Percentiles rank a stretch among this genome's conserved stretches.
phyloP scores from a whole-genome alignment of 108 stramenopile genomes.

The Nitzschia sp. region DNA sequence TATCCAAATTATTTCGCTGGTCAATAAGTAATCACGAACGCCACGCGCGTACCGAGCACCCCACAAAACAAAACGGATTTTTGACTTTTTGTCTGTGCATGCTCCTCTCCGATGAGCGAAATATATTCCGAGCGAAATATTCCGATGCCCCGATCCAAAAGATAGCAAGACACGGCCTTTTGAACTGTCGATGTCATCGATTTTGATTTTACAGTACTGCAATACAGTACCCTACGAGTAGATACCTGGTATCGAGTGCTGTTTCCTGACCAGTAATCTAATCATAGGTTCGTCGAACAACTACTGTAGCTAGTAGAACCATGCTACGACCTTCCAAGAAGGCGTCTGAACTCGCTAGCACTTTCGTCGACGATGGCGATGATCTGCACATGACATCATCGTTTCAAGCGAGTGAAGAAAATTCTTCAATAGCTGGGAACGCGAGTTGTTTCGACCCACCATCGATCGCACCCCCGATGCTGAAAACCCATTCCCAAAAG shows the following conservation, averaged over 20 bases:
- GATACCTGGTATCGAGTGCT: too few relatives aligned
- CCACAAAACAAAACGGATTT: background rate
- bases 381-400: slow-evolving; percentile 25
- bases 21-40: too few relatives aligned
- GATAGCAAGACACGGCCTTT: too few relatives aligned
- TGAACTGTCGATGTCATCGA: too few relatives aligned
- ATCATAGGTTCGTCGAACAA: background rate
- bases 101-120: too few relatives aligned
- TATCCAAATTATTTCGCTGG: too few relatives aligned
- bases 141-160: too few relatives aligned
- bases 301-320: background rate
- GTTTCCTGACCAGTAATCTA: too few relatives aligned
- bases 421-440: slow-evolving; percentile 22
- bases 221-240: too few relatives aligned
- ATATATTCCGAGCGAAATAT: too few relatives aligned
- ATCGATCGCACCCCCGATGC: background rate
- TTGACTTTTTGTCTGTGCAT: background rate
- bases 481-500: background rate
- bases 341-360: slow-evolving; percentile 14
- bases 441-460: slow-evolving; percentile 11
- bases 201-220: too few relatives aligned
- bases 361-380: slow-evolving; percentile 23
- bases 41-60: background rate
- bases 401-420: slow-evolving; percentile 23
- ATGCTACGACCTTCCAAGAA: background rate